A percentile compares a stretch with the other conserved stretches of the same genome.
Evolutionary conservation across 148 eudicot species (phyloP).

Genomic region (Linanthus parryae): DNA sequence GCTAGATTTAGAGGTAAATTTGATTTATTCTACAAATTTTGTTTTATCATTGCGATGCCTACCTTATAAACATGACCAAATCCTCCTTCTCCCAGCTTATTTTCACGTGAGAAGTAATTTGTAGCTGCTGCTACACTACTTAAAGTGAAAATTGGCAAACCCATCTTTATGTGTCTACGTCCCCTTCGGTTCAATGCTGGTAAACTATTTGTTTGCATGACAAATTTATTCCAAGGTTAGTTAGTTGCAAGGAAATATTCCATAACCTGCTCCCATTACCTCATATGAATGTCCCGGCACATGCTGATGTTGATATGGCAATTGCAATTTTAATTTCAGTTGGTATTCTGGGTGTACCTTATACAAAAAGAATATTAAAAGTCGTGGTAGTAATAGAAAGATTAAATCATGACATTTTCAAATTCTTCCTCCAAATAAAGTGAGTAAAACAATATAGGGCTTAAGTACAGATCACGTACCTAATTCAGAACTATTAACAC

Average conservation of each 20-base stretch:
- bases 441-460: too few relatives aligned
- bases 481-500: constrained; percentile 35
- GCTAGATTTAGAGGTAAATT: too few relatives aligned
- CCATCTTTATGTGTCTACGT: not conserved
- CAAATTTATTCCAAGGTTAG: not conserved
- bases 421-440: too few relatives aligned
- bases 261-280: not conserved
- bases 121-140: constrained; percentile 28
- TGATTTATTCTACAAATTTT: not conserved
- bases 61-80: constrained; percentile 52
- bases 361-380: not conserved
- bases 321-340: not conserved
- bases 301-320: not conserved
- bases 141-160: constrained; percentile 25
- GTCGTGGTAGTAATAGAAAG: too few relatives aligned
- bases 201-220: too few relatives aligned
- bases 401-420: too few relatives aligned
- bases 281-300: not conserved
- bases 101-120: constrained; percentile 22
- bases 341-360: constrained; percentile 4
- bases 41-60: not conserved
- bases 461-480: constrained; percentile 14
- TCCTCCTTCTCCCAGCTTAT: constrained; percentile 50
- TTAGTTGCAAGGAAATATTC: not conserved
- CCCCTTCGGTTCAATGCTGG: not conserved